Evolutionary conservation across 257 asterid species (phyloP), one percentile per base, ranked within the genome.

Genomic region (Plantago elongata): DNA sequence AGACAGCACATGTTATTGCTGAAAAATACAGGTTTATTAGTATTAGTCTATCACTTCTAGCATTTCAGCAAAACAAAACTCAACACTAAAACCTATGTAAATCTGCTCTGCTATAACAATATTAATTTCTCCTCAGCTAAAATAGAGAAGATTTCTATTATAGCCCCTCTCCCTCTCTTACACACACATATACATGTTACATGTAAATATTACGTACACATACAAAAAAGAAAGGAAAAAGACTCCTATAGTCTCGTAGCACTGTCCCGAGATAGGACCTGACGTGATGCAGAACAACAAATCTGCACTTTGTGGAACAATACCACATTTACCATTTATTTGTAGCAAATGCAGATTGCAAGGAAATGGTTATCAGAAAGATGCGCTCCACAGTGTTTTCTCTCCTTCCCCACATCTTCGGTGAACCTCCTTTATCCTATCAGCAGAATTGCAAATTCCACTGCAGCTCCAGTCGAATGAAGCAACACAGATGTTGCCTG

Each of bases 391-490:
- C 5, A 91, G 67, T 48, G 85, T 76, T 29, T 60, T 74, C 58
- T 86, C 86, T 11, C 94, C 96, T 78, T 92, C 99, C 54, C 99
- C 99, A 66, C 99, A 92, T 37, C 95, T 78, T 16, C 80, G 85
- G 72, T 92, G 99, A 63, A 92, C 97, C 68, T 89, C 97, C 73
- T 83, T 89, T 37, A 92, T 86, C 81, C 95, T 86, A 68, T 80
- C 93, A 0, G 89, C 95, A 0, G 98, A 84, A 44, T 81, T 83
- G 84, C 98, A 92, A 17, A 92, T 92, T 15, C 98, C 98, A 7
- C 98, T 92, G 84, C 97, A 92, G 65, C 87, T 83, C 99, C 99
- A 92, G 68, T 89, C 97, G n/a, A 92, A 89, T 6, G 97, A 89
- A 56, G 97, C 97, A 54, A 89, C 95, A 57, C 99, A 92, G 45